These are phyloP conservation scores for Clathrus columnatus DNA, from an alignment of 768 basidiomycete genomes.

Conservation along the genomic window DNA sequence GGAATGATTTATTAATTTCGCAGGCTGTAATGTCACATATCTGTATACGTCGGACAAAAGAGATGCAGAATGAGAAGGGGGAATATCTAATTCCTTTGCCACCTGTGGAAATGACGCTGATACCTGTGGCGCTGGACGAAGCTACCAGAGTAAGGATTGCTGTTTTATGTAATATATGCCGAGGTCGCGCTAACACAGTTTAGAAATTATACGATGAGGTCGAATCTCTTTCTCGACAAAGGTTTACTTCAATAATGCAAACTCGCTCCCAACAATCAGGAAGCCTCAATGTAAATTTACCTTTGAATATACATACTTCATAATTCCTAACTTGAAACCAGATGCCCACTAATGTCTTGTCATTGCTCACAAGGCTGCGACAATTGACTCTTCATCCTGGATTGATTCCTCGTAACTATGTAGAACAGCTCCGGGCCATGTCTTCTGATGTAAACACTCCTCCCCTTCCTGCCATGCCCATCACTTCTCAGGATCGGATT, in stretches of 20 bases:
- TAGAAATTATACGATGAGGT: constrained; percentile 66
- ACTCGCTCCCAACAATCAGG: constrained; percentile 17
- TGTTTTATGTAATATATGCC: constrained; percentile 1
- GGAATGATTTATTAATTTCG: not conserved
- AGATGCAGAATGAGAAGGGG: constrained; percentile 82
- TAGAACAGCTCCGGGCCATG: constrained; percentile 47
- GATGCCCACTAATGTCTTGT: constrained; percentile 63
- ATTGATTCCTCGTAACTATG: constrained; percentile 60
- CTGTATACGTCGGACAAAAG: constrained; percentile 79
- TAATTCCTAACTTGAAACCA: constrained; percentile 19
- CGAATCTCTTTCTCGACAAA: constrained; percentile 50
- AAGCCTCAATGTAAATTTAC: constrained; percentile 23
- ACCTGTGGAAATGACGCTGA: constrained; percentile 67
- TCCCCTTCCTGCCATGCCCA: constrained; percentile 21
- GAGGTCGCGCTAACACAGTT: too few species aligned
- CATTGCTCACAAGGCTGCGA: constrained; percentile 79
- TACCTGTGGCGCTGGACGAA: constrained; percentile 56
- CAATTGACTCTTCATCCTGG: constrained; percentile 76
- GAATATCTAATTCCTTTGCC: constrained; percentile 69
- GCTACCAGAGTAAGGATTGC: constrained; percentile 50
- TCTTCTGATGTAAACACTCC: constrained; percentile 20
- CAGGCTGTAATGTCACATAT: constrained; percentile 70
- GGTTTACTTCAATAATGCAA: constrained; percentile 48
- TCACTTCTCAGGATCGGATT: constrained; percentile 46
- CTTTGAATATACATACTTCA: constrained; percentile 2